Evolutionary conservation across 192 early-diverging fungal genomes (phyloP).

Genomic region (Backusella circina): DNA sequence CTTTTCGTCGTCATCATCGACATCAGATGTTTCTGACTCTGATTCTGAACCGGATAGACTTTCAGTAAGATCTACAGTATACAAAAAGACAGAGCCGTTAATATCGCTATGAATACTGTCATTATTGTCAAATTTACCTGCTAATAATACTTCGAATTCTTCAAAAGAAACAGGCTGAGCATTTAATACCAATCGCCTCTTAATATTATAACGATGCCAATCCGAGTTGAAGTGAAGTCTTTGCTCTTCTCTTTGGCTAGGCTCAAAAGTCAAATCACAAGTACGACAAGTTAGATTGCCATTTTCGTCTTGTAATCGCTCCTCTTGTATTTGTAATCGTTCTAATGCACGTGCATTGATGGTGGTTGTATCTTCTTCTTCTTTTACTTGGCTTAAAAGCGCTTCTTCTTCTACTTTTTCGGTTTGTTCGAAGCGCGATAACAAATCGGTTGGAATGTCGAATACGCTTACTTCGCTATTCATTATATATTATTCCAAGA

Average conservation of each 20-base stretch:
- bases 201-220: conserved; percentile 60
- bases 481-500: background rate
- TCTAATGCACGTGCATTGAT: conserved; percentile 5
- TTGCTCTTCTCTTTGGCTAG: conserved; percentile 33
- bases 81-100: background rate
- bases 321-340: conserved; percentile 14
- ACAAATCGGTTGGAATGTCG: conserved; percentile 5
- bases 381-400: background rate
- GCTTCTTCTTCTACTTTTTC: background rate
- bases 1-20: conserved; percentile 3
- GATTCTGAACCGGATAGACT: conserved; percentile 50
- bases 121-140: conserved; percentile 25
- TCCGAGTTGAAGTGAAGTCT: conserved; percentile 46
- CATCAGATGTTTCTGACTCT: conserved; percentile 23
- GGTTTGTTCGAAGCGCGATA: background rate
- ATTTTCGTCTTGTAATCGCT: conserved; percentile 1
- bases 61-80: conserved; percentile 29
- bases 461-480: background rate
- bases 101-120: background rate
- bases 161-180: conserved; percentile 37
- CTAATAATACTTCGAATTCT: conserved; percentile 49
- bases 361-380: background rate
- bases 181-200: conserved; percentile 36
- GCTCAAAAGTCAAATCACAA: conserved; percentile 37
- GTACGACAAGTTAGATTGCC: conserved; percentile 38